Evolutionary conservation across 2,329 filamentous ascomycete genomes (phyloP).

Genomic region (Bipolaris sorokiniana): DNA sequence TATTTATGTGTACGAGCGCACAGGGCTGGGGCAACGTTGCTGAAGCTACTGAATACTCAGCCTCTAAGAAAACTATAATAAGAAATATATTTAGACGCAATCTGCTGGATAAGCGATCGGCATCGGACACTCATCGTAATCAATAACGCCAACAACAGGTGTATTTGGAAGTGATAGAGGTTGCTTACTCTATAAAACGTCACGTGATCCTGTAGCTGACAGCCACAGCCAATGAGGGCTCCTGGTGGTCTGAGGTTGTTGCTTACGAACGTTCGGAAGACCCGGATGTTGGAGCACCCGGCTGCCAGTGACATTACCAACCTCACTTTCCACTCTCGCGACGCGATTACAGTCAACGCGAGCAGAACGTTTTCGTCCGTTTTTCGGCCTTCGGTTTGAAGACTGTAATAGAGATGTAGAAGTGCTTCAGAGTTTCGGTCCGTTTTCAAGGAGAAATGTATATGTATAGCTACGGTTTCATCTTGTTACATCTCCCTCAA

Average conservation of each 20-base stretch:
- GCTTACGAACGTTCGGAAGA: conserved; percentile 8
- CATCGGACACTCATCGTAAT: not conserved
- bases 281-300: conserved; percentile 3
- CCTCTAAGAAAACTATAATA: not conserved
- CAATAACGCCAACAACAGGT: not conserved
- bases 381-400: not conserved
- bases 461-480: conserved; percentile 3
- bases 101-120: no score
- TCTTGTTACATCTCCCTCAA: not conserved
- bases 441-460: not conserved
- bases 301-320: conserved; percentile 8
- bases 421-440: conserved; percentile 1
- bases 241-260: not conserved
- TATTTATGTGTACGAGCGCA: not conserved
- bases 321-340: not conserved
- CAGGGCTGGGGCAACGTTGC: not conserved
- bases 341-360: not conserved
- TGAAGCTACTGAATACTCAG: not conserved
- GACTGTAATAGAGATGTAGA: not conserved
- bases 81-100: not conserved
- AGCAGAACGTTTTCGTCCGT: not conserved
- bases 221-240: not conserved
- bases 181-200: not conserved
- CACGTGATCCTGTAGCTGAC: not conserved
- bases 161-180: not conserved